Base-by-base conservation (phyloP, 2,329 filamentous ascomycete genomes). In the Microthyrium microscopicum region DNA sequence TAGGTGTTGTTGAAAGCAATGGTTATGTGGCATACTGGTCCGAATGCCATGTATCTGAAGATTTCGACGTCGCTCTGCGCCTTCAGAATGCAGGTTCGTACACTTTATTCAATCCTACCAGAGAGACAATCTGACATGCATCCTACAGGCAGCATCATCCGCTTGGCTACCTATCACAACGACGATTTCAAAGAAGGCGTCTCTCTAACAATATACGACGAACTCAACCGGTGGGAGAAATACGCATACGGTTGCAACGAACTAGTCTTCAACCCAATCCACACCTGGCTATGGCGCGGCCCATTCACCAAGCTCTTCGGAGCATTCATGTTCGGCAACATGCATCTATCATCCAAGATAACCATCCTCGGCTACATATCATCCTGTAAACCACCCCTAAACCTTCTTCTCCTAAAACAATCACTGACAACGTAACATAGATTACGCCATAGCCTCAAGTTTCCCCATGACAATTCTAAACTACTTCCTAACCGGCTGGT, bases 121-220 rank as follows among this genome's bases (percentile, higher is more conserved):
- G n/a, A n/a, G n/a, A n/a, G n/a, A n/a, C n/a, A n/a, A n/a, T n/a
- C n/a, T n/a, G n/a, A n/a, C n/a, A n/a, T n/a, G n/a, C n/a, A n/a
- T n/a, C n/a, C n/a, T n/a, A n/a, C n/a, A n/a, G n/a, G 22, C 9
- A 21, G 22, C 20, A 27, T 41, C 12, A 37, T 39, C 7, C 33
- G 40, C 3, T 21, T 41, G 4, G 40, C 40, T 1, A 34, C 31
- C 4, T 42, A 42, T 27, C 33, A 41, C 19, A 22, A 39, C 9
- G 31, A 29, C 8, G 39, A 26, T 6, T 42, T 41, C 37, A 36
- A 41, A 21, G 40, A 42, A 29, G 40, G 40, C 9, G 40, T 42
- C 11, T 41, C 39, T 0, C 29, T 42, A n/a, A 41, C 40, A 4
- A 30, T 42, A 5, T 40, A 39, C 29, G 40, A 42, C 28, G 40